Evolutionary conservation across 768 basidiomycete genomes (phyloP).

Genomic region (Antrodiella citrinella): DNA sequence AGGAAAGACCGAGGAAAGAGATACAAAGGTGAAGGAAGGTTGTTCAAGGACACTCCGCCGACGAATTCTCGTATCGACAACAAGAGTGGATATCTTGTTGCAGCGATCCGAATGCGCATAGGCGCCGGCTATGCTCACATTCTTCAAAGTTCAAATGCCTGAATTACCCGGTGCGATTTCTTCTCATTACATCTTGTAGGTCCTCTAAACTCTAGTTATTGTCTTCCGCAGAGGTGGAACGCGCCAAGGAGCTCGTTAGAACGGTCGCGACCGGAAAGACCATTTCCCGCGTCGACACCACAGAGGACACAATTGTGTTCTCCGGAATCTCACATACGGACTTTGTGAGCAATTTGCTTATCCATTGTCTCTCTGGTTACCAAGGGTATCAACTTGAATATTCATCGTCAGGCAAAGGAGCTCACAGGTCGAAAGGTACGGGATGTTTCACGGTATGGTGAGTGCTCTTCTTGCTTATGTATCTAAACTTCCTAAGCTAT

Average conservation of each 20-base stretch:
- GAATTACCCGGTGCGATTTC: too few relatives aligned
- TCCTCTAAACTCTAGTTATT: too few relatives aligned
- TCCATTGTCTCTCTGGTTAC: not conserved
- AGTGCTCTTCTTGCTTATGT: not conserved
- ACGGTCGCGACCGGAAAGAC: conserved; percentile 42
- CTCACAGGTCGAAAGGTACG: conserved; percentile 40
- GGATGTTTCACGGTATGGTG: conserved; percentile 48
- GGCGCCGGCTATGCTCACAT: too few relatives aligned
- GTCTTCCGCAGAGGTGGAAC: conserved; percentile 70
- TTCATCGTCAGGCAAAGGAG: conserved; percentile 39
- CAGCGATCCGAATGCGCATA: too few relatives aligned
- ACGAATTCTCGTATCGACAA: too few relatives aligned
- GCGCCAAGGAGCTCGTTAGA: conserved; percentile 50
- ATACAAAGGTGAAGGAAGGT: not conserved
- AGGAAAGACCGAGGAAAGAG: not conserved
- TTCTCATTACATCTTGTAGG: too few relatives aligned
- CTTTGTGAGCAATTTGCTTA: conserved; percentile 69
- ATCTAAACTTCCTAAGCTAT: not conserved
- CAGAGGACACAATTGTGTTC: conserved; percentile 9
- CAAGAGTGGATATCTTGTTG: too few relatives aligned
- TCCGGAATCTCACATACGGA: conserved; percentile 27
- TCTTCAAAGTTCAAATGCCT: too few relatives aligned
- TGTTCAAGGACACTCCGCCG: too few relatives aligned
- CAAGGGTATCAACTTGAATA: conserved; percentile 3
- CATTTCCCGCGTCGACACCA: conserved; percentile 49